Conservation (phyloP, 2,329 filamentous ascomycete species). For the Geosmithia flava region DNA sequence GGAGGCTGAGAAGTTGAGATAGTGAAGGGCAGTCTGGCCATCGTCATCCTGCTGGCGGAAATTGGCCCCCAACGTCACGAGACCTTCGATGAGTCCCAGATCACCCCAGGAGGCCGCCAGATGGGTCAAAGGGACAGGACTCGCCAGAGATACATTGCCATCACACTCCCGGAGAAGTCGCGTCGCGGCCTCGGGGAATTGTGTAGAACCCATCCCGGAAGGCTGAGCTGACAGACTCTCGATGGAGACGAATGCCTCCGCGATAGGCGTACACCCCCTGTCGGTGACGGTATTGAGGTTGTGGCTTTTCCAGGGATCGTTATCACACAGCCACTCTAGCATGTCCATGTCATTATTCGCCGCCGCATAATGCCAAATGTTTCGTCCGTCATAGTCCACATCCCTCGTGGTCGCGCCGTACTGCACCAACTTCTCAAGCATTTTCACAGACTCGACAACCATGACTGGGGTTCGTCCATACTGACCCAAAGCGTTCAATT, state of each 20-base stretch:
- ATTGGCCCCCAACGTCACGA: slow-evolving; percentile 2
- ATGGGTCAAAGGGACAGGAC: background rate
- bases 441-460: slow-evolving; percentile 13
- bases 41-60: background rate
- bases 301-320: slow-evolving; percentile 8
- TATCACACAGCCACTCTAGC: slow-evolving; percentile 14
- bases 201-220: background rate
- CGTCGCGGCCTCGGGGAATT: background rate
- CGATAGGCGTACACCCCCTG: slow-evolving; percentile 15
- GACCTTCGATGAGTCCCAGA: slow-evolving; percentile 1
- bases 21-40: slow-evolving; percentile 1
- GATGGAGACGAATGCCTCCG: slow-evolving; percentile 11
- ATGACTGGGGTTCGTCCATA: slow-evolving; percentile 21
- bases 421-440: slow-evolving; percentile 14
- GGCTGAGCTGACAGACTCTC: background rate
- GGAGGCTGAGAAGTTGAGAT: slow-evolving; percentile 4
- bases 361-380: slow-evolving; percentile 24
- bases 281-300: slow-evolving; percentile 12
- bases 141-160: background rate
- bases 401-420: slow-evolving; percentile 14
- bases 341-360: slow-evolving; percentile 16
- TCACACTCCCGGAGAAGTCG: background rate
- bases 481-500: slow-evolving; percentile 13
- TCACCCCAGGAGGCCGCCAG: slow-evolving; percentile 3
- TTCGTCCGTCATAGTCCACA: slow-evolving; percentile 16